Conservation (phyloP, 352 stramenopile species). For the Pythium insidiosum region DNA sequence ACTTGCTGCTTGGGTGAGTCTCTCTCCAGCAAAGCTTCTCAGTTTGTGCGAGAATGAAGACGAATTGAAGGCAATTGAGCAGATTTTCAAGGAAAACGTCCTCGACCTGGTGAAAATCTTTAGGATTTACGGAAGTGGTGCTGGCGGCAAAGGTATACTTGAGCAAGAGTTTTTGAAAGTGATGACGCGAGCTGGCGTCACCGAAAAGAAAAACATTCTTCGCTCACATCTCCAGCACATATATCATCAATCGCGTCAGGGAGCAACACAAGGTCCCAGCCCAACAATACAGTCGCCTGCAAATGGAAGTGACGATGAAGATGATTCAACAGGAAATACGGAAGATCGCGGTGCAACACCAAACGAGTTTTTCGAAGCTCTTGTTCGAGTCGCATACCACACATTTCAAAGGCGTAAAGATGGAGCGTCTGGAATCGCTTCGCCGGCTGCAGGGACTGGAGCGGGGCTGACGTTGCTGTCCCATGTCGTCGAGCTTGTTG, state of each 20-base stretch:
- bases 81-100: conserved; percentile 67
- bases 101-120: conserved; percentile 80
- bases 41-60: conserved; percentile 49
- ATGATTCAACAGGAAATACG: conserved; percentile 33
- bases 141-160: conserved; percentile 55
- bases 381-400: conserved; percentile 61
- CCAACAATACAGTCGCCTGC: conserved; percentile 6
- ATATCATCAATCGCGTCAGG: conserved; percentile 45
- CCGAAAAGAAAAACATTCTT: conserved; percentile 77
- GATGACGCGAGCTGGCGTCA: conserved; percentile 67
- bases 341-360: conserved; percentile 60
- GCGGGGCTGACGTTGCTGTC: conserved; percentile 17
- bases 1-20: conserved; percentile 43
- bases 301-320: conserved; percentile 3
- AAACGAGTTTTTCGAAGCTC: conserved; percentile 76
- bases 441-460: background rate
- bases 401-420: conserved; percentile 46
- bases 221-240: conserved; percentile 61
- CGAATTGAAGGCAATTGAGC: conserved; percentile 51
- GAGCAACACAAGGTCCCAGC: background rate
- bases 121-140: conserved; percentile 54
- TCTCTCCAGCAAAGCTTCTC: conserved; percentile 38
- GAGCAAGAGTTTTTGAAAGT: conserved; percentile 82
- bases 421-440: background rate
- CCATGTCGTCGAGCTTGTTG: conserved; percentile 50